Base-by-base conservation (phyloP, 805 yeast species). In the Pichia rugopelliculosa region DNA sequence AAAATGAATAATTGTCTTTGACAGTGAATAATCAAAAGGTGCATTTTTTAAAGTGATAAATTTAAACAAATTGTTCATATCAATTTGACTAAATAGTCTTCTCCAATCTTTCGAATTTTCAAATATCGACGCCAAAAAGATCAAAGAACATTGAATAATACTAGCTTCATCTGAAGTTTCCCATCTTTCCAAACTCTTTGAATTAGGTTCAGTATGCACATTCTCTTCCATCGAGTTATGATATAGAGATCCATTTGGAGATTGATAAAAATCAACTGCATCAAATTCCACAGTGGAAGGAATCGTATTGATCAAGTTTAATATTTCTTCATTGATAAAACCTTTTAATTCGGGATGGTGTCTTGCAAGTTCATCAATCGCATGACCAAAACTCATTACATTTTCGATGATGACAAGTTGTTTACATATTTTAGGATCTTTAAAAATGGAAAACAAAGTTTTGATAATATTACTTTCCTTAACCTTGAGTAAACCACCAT, bases 311-410 rank as follows among this genome's bases (percentile, higher is more conserved):
- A 82, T 67, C n/a, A 82, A 53, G 0, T 57, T 54, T 2, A 70
- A 65, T 41, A 81, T 66, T 44, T 78, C 77, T 3, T 69, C 64
- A 44, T 77, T 63, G 21, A 89, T 78, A 0, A 65, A 57, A 0
- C 84, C 81, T 43, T 84, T 80, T 50, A 88, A 69, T 2, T 75
- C 79, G 1, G 95, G 87, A 58, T 86, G 87, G 59, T 90, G 96
- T 58, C 96, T 75, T 2, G 86, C 80, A 42, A 89, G 65, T 55
- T 87, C 95, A 59, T 89, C 96, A 56, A 89, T 72, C 0, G 83
- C 73, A 24, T 75, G 69, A 1, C 95, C 96, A 17, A 87, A 60
- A 26, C 72, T 71, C 13, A 74, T 69, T 1, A 80, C 71, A 56
- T 72, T 71, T 44, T 79, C 86, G 30, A 75, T 72, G 46, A 67